Evolutionary conservation across 208 protist species (phyloP).

Genomic region (Strigomonas galati): DNA sequence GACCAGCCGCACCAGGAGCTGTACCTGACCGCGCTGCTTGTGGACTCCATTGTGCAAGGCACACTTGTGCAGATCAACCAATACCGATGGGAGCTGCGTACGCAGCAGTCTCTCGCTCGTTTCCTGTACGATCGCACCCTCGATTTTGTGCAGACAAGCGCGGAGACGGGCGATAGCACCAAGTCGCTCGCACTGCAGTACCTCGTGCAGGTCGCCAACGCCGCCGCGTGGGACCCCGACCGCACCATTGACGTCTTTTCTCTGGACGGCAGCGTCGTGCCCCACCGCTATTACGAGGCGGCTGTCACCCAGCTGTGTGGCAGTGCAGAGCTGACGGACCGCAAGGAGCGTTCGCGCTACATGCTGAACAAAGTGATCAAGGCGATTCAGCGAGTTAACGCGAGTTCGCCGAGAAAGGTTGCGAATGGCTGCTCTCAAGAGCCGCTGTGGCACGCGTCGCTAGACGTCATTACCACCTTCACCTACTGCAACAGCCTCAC

Average conservation of each 20-base stretch:
- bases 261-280: conserved; percentile 19
- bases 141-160: conserved; percentile 6
- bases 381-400: neutral
- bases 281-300: conserved; percentile 23
- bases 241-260: conserved; percentile 20
- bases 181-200: conserved; percentile 9
- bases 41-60: conserved; percentile 9
- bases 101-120: conserved; percentile 12
- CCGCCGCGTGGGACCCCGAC: neutral
- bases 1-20: conserved; percentile 20
- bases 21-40: conserved; percentile 20
- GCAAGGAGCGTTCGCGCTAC: neutral
- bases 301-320: conserved; percentile 1
- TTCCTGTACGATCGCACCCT: conserved; percentile 17
- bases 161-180: conserved; percentile 1
- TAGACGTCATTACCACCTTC: conserved; percentile 15
- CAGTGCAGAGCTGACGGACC: neutral
- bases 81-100: neutral
- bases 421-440: neutral
- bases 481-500: conserved; percentile 33
- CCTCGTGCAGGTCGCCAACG: conserved; percentile 20
- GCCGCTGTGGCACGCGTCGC: conserved; percentile 1
- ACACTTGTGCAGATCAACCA: conserved; percentile 15
- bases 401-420: neutral
- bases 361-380: conserved; percentile 8